Percentiles rank a stretch among this genome's conserved stretches.
phyloP scores from a whole-genome alignment of 225 moss, liverwort and hornwort species.

The Thuidium tamariscinum region DNA sequence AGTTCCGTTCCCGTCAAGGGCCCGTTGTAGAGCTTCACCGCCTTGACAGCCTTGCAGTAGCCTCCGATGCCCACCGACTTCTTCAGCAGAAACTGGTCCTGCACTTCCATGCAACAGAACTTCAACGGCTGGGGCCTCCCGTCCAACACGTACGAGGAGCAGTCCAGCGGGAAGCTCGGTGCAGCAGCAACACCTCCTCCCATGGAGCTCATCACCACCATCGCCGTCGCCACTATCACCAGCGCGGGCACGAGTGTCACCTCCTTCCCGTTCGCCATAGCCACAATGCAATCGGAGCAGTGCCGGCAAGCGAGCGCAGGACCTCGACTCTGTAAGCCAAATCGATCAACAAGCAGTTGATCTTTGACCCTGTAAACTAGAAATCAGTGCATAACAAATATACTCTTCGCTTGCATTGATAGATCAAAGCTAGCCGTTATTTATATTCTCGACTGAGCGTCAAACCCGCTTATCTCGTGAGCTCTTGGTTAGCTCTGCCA shows the following conservation, averaged over 20 bases:
- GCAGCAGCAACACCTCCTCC: background rate
- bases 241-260: background rate
- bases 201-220: background rate
- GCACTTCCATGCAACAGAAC: slow-evolving; percentile 19
- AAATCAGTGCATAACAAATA: background rate
- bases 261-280: background rate
- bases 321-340: background rate
- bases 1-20: background rate
- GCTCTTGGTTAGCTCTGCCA: too few species aligned
- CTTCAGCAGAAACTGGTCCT: slow-evolving; percentile 6
- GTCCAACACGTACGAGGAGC: background rate
- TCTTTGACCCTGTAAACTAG: background rate
- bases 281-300: background rate
- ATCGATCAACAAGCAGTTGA: background rate
- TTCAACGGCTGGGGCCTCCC: background rate
- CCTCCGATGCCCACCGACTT: background rate
- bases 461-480: background rate
- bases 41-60: background rate
- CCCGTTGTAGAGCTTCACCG: background rate
- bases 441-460: background rate
- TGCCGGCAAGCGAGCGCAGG: background rate
- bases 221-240: background rate
- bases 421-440: too few species aligned
- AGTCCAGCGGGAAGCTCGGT: background rate
- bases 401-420: background rate